phyloP scores from a whole-genome alignment of 2,329 filamentous ascomycete genomes.

The Penicillium hesseltinei region DNA sequence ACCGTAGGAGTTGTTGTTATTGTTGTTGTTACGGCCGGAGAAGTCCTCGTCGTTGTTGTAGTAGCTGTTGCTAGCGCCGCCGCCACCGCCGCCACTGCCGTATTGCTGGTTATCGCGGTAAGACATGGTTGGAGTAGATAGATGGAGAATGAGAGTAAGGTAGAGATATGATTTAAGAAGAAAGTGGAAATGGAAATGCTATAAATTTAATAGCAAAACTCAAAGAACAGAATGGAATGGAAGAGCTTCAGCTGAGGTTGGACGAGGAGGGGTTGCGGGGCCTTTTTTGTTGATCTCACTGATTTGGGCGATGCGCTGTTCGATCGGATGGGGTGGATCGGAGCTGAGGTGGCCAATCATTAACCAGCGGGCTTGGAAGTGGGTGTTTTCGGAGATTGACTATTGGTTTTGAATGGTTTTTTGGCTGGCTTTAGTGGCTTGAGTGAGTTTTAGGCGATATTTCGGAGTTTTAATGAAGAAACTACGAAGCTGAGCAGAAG shows the following conservation, averaged over 20 bases:
- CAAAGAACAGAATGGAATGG: slow-evolving; percentile 3
- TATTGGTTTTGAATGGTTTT: not conserved
- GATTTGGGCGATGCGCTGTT: not conserved
- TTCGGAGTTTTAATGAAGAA: not conserved
- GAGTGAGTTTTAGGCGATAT: not conserved
- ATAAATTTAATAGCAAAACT: not conserved
- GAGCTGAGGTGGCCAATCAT: not conserved
- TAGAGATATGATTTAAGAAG: not conserved
- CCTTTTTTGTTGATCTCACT: not conserved
- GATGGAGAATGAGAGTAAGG: not conserved
- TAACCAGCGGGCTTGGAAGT: not conserved
- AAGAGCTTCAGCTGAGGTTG: slow-evolving; percentile 7
- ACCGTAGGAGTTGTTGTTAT: slow-evolving; percentile 6
- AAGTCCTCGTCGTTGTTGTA: slow-evolving; percentile 26
- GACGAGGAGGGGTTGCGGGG: slow-evolving; percentile 8
- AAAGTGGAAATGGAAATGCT: not conserved
- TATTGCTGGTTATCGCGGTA: slow-evolving; percentile 15
- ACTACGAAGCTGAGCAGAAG: not conserved
- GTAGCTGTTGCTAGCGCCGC: slow-evolving; percentile 23
- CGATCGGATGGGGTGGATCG: not conserved
- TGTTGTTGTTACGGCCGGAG: slow-evolving; percentile 7
- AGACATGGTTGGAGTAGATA: slow-evolving; percentile 18
- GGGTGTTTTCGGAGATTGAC: not conserved
- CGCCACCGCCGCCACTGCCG: slow-evolving; percentile 23
- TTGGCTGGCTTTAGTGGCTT: too few relatives aligned